Percentiles rank a stretch among this genome's conserved stretches.
Evolutionary conservation across 2,329 filamentous ascomycete species (phyloP).

Genomic region (Tolypocladium endophyticum): DNA sequence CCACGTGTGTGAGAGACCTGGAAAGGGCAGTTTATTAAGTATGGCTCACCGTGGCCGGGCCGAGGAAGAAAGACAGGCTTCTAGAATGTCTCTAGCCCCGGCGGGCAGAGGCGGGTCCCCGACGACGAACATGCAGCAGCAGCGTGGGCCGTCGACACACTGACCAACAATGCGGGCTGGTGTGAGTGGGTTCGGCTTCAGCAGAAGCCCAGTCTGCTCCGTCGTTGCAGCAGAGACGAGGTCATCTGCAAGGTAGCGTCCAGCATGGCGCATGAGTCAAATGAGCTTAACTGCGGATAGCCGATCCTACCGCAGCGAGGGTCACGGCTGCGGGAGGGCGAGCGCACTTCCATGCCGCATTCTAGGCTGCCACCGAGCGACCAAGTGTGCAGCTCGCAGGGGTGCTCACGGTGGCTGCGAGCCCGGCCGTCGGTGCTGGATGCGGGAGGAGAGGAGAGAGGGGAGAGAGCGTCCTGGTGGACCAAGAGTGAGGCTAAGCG

Average conservation of each 20-base stretch:
- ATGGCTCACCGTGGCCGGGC: neutral
- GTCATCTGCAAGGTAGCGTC: neutral
- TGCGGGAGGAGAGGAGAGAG: neutral
- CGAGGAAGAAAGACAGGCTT: neutral
- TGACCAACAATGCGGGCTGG: slow-evolving; percentile 1
- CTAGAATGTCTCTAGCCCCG: neutral
- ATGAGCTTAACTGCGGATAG: neutral
- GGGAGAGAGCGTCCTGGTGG: neutral
- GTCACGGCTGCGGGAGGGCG: neutral
- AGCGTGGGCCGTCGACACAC: neutral
- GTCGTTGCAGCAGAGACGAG: neutral
- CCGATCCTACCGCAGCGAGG: neutral
- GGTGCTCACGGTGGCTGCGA: neutral
- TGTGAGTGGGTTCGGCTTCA: neutral
- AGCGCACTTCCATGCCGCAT: neutral
- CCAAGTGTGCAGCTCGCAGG: neutral
- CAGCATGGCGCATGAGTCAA: neutral
- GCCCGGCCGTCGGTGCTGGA: neutral
- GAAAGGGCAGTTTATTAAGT: neutral
- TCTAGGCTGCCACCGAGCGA: slow-evolving; percentile 1
- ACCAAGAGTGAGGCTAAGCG: slow-evolving; percentile 1
- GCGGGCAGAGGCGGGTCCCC: neutral
- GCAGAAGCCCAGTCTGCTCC: neutral
- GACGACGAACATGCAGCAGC: neutral
- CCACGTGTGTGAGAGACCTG: neutral